A percentile compares a stretch with the other conserved stretches of the same genome.
These are phyloP conservation scores for Xerocomellus amylosporus DNA, from an alignment of 768 basidiomycete genomes.

Conservation along the genomic window DNA sequence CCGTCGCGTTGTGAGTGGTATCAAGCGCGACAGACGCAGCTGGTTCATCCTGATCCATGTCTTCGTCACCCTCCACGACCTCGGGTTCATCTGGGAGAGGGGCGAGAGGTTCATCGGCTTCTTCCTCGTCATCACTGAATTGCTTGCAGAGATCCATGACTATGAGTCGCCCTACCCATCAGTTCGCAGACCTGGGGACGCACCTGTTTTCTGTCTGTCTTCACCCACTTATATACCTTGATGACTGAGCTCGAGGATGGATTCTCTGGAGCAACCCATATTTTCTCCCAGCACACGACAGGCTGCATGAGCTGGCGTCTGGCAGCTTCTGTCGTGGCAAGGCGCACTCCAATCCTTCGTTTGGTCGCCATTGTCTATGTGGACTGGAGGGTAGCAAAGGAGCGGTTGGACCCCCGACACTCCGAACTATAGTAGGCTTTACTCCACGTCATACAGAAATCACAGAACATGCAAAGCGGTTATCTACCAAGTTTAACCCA, in stretches of 20 bases:
- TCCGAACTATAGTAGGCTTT: not conserved
- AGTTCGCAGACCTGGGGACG: slow-evolving; percentile 16
- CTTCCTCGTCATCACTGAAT: slow-evolving; percentile 85
- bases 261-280: slow-evolving; percentile 61
- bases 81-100: slow-evolving; percentile 79
- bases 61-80: slow-evolving; percentile 70
- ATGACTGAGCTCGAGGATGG: slow-evolving; percentile 54
- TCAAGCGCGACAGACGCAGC: slow-evolving; percentile 41
- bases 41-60: slow-evolving; percentile 67
- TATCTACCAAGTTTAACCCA: not conserved
- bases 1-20: slow-evolving; percentile 38
- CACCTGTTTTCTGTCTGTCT: slow-evolving; percentile 77
- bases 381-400: not conserved
- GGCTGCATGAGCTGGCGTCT: slow-evolving; percentile 86
- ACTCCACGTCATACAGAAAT: not conserved
- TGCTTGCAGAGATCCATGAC: slow-evolving; percentile 46
- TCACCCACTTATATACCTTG: slow-evolving; percentile 75
- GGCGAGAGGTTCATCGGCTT: slow-evolving; percentile 73
- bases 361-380: slow-evolving; percentile 57
- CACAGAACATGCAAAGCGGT: not conserved
- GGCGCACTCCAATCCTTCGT: slow-evolving; percentile 74
- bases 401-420: slow-evolving; percentile 21
- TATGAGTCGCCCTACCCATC: not conserved
- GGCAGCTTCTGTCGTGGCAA: slow-evolving; percentile 75
- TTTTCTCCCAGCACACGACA: slow-evolving; percentile 83